Conservation (phyloP, 2,329 filamentous ascomycete genomes). For the Verticillium isaacii region DNA sequence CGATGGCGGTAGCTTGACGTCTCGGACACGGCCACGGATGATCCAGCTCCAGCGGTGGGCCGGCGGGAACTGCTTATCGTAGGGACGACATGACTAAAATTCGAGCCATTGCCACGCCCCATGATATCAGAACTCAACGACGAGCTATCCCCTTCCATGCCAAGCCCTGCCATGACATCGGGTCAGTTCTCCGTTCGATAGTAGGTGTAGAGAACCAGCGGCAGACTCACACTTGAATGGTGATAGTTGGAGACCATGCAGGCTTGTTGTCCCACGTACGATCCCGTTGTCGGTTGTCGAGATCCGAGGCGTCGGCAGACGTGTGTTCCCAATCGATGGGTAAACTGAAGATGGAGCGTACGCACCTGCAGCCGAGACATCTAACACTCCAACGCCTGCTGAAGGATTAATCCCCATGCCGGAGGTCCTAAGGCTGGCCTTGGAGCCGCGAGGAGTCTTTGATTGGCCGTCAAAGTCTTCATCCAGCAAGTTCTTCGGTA, state of each 20-base stretch:
- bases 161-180: slow-evolving; percentile 15
- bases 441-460: neutral
- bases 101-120: slow-evolving; percentile 8
- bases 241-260: slow-evolving; percentile 28
- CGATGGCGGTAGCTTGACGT: slow-evolving; percentile 31
- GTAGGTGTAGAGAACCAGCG: neutral
- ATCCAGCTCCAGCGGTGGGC: neutral
- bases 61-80: neutral
- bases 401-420: neutral
- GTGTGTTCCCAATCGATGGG: slow-evolving; percentile 6
- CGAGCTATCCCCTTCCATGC: neutral
- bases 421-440: too few species aligned
- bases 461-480: neutral
- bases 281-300: slow-evolving; percentile 2
- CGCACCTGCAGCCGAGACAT: neutral
- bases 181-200: neutral
- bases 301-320: neutral
- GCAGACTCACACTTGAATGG: slow-evolving; percentile 26
- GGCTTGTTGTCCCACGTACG: slow-evolving; percentile 22
- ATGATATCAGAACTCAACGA: neutral
- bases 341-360: slow-evolving; percentile 10
- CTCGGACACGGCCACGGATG: slow-evolving; percentile 23
- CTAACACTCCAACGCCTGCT: neutral
- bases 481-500: neutral
- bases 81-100: slow-evolving; percentile 8